phyloP scores from a whole-genome alignment of 306 rosid genomes.

The Vicia faba region DNA sequence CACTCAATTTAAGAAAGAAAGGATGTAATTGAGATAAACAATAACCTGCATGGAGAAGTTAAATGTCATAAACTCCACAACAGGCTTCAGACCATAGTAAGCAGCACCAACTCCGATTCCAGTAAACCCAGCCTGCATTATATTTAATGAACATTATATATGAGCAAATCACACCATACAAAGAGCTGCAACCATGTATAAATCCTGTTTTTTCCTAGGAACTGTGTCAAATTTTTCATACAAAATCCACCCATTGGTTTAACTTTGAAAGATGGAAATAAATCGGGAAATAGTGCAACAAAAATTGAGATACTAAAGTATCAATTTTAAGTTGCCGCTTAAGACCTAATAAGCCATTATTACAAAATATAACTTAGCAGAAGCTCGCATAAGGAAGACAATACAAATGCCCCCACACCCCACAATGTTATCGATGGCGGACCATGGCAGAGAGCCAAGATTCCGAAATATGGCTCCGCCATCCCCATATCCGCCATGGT shows the following conservation, averaged over 20 bases:
- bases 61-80: slow-evolving; percentile 96
- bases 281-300: not conserved
- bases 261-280: slow-evolving; percentile 23
- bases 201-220: slow-evolving; percentile 2
- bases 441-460: too few species aligned
- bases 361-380: slow-evolving; percentile 1
- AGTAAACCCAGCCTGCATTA: slow-evolving; percentile 93
- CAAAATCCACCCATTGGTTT: not conserved
- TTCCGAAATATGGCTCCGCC: too few species aligned
- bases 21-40: slow-evolving; percentile 20
- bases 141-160: slow-evolving; percentile 31
- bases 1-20: slow-evolving; percentile 12
- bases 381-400: not conserved
- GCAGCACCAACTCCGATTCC: slow-evolving; percentile 99
- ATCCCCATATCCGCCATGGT: too few species aligned
- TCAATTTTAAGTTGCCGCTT: too few species aligned
- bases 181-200: slow-evolving; percentile 23
- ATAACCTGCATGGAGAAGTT: slow-evolving; percentile 99
- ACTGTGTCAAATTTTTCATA: slow-evolving; percentile 5
- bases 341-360: slow-evolving; percentile 5
- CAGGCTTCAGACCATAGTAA: slow-evolving; percentile 88
- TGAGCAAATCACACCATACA: slow-evolving; percentile 30
- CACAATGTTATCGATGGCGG: too few species aligned
- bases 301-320: too few species aligned
- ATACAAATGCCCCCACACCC: not conserved